Evolutionary conservation across 2,329 filamentous ascomycete genomes (phyloP).

Genomic region (Cladosporium sp.): DNA sequence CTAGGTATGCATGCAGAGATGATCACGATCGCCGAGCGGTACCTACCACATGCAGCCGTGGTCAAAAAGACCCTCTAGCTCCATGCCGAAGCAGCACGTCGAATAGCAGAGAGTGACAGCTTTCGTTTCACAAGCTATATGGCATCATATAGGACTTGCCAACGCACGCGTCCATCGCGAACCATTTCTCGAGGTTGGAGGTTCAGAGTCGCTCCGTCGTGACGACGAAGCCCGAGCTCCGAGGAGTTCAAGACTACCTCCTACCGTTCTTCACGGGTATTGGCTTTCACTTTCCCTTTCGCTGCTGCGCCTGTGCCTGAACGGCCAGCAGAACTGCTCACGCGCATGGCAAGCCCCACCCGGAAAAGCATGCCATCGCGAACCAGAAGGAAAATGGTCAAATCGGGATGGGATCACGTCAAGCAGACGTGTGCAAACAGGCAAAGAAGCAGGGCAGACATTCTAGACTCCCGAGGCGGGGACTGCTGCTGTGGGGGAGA

Average conservation of each 20-base stretch:
- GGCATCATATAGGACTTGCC: too few species aligned
- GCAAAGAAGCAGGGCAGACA: slow-evolving; percentile 1
- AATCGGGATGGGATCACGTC: not conserved
- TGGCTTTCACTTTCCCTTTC: not conserved
- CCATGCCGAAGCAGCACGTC: too few species aligned
- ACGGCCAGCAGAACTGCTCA: not conserved
- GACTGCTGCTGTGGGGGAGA: slow-evolving; percentile 2
- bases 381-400: not conserved
- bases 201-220: too few species aligned
- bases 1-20: too few species aligned
- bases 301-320: too few species aligned
- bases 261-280: not conserved
- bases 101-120: too few species aligned
- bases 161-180: too few species aligned
- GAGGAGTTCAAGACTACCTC: not conserved
- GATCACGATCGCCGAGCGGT: too few species aligned
- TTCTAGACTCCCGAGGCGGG: not conserved
- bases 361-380: not conserved
- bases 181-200: too few species aligned
- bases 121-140: too few species aligned
- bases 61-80: too few species aligned
- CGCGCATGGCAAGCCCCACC: not conserved
- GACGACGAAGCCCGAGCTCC: not conserved
- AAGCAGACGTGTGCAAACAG: not conserved
- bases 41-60: too few species aligned